Base-by-base conservation (phyloP, 2,329 filamentous ascomycete genomes). In the Claviceps sorghi region DNA sequence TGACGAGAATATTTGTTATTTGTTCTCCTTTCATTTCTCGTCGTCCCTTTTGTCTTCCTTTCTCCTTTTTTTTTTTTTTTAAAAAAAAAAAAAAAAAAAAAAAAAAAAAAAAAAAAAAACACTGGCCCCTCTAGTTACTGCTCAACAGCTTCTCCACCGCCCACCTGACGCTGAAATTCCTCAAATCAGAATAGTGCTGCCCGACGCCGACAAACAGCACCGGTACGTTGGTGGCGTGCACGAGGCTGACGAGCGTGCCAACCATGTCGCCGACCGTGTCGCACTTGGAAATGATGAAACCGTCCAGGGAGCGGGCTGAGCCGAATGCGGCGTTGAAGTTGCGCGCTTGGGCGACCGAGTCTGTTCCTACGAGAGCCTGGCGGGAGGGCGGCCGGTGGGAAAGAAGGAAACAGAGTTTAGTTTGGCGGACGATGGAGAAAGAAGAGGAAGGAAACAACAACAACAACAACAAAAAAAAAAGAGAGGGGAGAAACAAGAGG, bases 211-310 rank as follows among this genome's bases (percentile, higher is more conserved):
- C 78, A 64, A 98, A 98, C 11, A 97, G 77, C 21, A 98, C 89
- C 0, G 94, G 94, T 46, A 98, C 94, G 30, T 91, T 88, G 3
- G 94, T 98, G 3, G 93, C 91, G 70, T 97, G 91, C 41, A 98
- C 91, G 74, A 98, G 91, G 65, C 88, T 95, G 56, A 98, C 93
- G 57, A 98, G 74, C 2, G 91, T 96, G 59, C 79, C 89, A 44
- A 96, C 89, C 90, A 97, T 97, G 70, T 96, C 91, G n/a, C 93
- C 94, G 40, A 98, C 94, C 0, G 93, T 98, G 71, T 98, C 93
- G 67, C 93, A 97, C 70, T 98, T 98, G 55, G 85, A 91, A 61
- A 98, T 96, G 65, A 98, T 95, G 69, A 98, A 98, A 6, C 93
- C 93, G 69, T 98, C 94, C 40, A 98, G 76, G 30, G 80, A 79